Conservation (phyloP, 2,329 filamentous ascomycete genomes). For the Cadophora malorum region DNA sequence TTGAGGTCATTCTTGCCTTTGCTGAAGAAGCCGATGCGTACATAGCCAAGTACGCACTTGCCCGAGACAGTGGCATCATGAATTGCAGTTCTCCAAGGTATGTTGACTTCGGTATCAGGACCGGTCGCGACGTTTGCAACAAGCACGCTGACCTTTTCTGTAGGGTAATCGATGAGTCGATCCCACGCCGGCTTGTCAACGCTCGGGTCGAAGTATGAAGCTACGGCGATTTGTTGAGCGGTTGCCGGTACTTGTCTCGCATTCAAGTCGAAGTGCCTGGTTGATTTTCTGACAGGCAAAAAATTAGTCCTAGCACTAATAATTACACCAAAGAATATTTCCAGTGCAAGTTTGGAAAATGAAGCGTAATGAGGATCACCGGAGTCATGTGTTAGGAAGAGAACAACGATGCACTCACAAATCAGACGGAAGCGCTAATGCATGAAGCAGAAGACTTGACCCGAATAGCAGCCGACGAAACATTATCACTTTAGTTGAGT, state of each 20-base stretch:
- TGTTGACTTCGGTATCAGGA: too few species aligned
- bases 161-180: too few species aligned
- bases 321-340: too few species aligned
- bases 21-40: background rate
- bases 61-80: too few species aligned
- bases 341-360: too few species aligned
- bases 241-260: background rate
- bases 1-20: background rate
- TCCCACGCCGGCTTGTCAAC: too few species aligned
- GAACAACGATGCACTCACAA: background rate
- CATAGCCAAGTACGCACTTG: background rate
- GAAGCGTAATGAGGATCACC: too few species aligned
- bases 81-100: too few species aligned
- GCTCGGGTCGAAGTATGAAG: too few species aligned
- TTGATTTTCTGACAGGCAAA: background rate
- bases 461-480: background rate
- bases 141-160: too few species aligned
- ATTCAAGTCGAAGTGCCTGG: background rate
- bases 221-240: background rate
- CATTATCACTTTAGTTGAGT: background rate
- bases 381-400: background rate
- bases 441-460: background rate
- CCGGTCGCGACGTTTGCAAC: too few species aligned
- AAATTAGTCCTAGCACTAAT: too few species aligned
- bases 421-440: background rate